Percentiles rank a stretch among this genome's conserved stretches.
Evolutionary conservation across 345 rosid species (phyloP).

Genomic region (Citrus trifoliata): DNA sequence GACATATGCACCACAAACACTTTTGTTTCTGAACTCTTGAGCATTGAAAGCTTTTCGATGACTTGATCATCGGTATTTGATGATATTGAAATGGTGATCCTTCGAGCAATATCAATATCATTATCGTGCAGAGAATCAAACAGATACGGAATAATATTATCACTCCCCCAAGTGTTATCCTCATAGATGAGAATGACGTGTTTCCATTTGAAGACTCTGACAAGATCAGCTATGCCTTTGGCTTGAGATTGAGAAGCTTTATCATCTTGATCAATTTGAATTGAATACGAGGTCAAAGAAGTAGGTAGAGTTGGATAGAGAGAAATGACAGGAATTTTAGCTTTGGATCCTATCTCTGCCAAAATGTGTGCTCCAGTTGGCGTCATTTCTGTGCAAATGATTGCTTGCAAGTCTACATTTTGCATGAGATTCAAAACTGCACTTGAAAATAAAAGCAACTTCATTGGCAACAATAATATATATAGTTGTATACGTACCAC

Average conservation of each 20-base stretch:
- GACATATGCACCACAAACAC: slow-evolving; percentile 29
- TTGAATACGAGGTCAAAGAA: slow-evolving; percentile 4
- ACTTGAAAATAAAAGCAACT: neutral
- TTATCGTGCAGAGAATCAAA: slow-evolving; percentile 9
- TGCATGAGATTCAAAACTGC: neutral
- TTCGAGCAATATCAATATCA: neutral
- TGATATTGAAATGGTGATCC: slow-evolving; percentile 1
- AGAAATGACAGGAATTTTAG: slow-evolving; percentile 21
- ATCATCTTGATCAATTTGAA: slow-evolving; percentile 28
- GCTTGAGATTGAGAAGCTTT: slow-evolving; percentile 11
- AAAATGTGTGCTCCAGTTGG: neutral
- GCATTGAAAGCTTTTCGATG: slow-evolving; percentile 9
- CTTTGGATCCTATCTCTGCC: slow-evolving; percentile 22
- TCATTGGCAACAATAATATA: too few species aligned
- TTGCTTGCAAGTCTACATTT: neutral
- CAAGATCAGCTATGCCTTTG: slow-evolving; percentile 25
- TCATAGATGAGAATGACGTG: slow-evolving; percentile 28
- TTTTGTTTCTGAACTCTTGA: slow-evolving; percentile 6
- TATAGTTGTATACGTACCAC: too few species aligned
- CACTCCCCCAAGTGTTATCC: slow-evolving; percentile 12
- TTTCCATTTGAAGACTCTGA: slow-evolving; percentile 24
- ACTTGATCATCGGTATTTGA: slow-evolving; percentile 8
- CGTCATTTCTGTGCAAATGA: neutral
- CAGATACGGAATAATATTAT: neutral
- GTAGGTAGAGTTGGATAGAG: neutral